phyloP scores from a whole-genome alignment of 805 yeast genomes.

The Suhomyces sp. region DNA sequence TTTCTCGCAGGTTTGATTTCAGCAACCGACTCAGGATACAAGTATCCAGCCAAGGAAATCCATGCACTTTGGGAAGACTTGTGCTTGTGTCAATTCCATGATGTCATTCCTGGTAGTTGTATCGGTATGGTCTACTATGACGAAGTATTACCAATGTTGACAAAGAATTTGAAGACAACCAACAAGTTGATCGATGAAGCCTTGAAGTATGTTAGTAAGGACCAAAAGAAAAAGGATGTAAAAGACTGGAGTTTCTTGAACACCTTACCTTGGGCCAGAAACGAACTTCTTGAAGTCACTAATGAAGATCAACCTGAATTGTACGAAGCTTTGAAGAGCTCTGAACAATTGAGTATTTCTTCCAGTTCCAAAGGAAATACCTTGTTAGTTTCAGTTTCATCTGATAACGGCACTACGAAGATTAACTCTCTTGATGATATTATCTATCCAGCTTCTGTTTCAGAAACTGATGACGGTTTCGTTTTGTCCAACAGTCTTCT shows the following conservation, averaged over 20 bases:
- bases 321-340: constrained; percentile 11
- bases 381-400: constrained; percentile 21
- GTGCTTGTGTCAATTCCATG: constrained; percentile 91
- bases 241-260: constrained; percentile 36
- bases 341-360: background rate
- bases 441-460: constrained; percentile 49
- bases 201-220: constrained; percentile 19
- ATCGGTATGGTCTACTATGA: constrained; percentile 85
- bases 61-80: constrained; percentile 84
- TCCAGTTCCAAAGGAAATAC: constrained; percentile 1
- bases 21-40: constrained; percentile 49
- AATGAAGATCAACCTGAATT: constrained; percentile 20
- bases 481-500: constrained; percentile 62
- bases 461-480: constrained; percentile 42
- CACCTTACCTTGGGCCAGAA: constrained; percentile 66
- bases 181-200: constrained; percentile 54
- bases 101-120: constrained; percentile 96
- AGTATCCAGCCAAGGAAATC: constrained; percentile 70
- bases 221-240: background rate
- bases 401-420: constrained; percentile 16
- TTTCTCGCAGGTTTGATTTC: constrained; percentile 78
- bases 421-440: constrained; percentile 18
- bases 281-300: constrained; percentile 45
- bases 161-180: constrained; percentile 52
- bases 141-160: constrained; percentile 79